Conservation (phyloP, 2,329 filamentous ascomycete genomes). For the Zalaria obscura region DNA sequence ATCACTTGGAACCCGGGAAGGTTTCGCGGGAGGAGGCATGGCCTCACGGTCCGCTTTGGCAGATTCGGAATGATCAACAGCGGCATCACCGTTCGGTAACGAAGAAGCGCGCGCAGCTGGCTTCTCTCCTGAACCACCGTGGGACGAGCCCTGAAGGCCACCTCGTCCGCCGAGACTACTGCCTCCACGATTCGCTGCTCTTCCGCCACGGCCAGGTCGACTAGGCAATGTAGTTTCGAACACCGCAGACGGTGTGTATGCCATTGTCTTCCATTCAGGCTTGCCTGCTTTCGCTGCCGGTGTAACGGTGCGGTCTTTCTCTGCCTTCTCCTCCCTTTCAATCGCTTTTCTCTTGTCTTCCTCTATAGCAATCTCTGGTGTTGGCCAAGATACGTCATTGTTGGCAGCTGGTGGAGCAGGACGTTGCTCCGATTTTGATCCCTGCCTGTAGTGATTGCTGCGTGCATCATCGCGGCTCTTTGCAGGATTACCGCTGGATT, state of each 20-base stretch:
- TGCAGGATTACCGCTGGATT: background rate
- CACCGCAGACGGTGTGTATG: slow-evolving; percentile 69
- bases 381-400: slow-evolving; percentile 78
- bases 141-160: slow-evolving; percentile 19
- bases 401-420: slow-evolving; percentile 47
- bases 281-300: slow-evolving; percentile 45
- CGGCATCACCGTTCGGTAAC: slow-evolving; percentile 5
- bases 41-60: slow-evolving; percentile 13
- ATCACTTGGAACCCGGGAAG: slow-evolving; percentile 7
- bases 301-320: slow-evolving; percentile 41
- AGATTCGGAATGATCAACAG: background rate
- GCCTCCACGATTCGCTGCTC: slow-evolving; percentile 41
- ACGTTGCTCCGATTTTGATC: background rate
- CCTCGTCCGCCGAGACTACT: slow-evolving; percentile 32
- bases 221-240: slow-evolving; percentile 69
- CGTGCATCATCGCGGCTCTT: background rate
- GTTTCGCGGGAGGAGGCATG: slow-evolving; percentile 12
- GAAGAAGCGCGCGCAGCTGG: slow-evolving; percentile 2
- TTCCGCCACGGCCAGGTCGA: slow-evolving; percentile 23
- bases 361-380: slow-evolving; percentile 63
- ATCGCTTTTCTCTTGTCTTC: slow-evolving; percentile 62
- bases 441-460: background rate
- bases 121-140: slow-evolving; percentile 18
- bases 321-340: slow-evolving; percentile 53
- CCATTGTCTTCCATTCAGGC: slow-evolving; percentile 73